Evolutionary conservation across 169 alveolate species (phyloP).

Genomic region (Cryptosporidium sp.): DNA sequence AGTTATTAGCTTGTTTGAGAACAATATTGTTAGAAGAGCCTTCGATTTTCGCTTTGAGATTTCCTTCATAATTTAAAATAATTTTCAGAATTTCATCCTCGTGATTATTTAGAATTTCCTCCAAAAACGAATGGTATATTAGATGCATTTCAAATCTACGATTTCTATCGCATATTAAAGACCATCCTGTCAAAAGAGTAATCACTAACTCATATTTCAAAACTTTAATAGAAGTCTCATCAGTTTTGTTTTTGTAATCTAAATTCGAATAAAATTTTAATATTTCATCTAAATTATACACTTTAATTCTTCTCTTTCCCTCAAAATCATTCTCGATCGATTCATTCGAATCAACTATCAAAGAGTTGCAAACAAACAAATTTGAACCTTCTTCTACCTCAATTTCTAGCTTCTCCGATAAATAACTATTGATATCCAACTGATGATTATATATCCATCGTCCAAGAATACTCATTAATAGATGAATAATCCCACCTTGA

Average conservation of each 20-base stretch:
- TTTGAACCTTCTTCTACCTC: not conserved
- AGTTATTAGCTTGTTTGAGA: not conserved
- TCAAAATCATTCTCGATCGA: not conserved
- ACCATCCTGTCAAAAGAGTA: constrained; percentile 54
- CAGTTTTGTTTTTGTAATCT: not conserved
- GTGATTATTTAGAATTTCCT: constrained; percentile 10
- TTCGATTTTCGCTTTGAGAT: not conserved
- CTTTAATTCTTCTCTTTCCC: not conserved
- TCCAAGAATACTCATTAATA: constrained; percentile 44
- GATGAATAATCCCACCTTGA: constrained; percentile 62
- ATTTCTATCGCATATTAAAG: constrained; percentile 60
- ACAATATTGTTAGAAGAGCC: not conserved
- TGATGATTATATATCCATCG: constrained; percentile 50
- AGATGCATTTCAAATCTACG: constrained; percentile 47
- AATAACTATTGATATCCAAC: not conserved
- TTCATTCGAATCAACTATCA: not conserved
- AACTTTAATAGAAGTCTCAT: not conserved
- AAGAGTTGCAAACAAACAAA: not conserved
- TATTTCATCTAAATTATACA: constrained; percentile 29
- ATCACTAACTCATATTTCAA: constrained; percentile 22
- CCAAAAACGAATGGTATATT: constrained; percentile 41
- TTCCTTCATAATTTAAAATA: not conserved
- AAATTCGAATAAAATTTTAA: constrained; percentile 25
- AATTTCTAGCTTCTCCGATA: constrained; percentile 6
- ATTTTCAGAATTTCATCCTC: constrained; percentile 20